These are phyloP conservation scores for Angomonas deanei DNA, from an alignment of 208 protist genomes.

Conservation along the genomic window DNA sequence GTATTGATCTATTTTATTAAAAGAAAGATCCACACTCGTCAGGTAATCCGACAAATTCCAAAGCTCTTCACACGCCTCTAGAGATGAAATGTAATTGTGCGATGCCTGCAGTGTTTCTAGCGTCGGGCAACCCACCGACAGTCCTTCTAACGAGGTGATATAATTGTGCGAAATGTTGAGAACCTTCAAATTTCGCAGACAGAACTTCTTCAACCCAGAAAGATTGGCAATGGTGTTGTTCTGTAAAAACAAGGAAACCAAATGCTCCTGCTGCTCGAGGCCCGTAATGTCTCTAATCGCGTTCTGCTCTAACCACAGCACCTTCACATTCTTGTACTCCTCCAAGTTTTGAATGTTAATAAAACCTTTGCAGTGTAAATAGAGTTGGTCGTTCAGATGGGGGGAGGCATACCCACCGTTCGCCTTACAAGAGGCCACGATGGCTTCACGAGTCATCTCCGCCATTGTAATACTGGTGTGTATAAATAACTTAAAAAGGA, in stretches of 20 bases:
- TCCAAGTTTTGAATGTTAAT: slow-evolving; percentile 82
- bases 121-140: slow-evolving; percentile 39
- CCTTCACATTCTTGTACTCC: slow-evolving; percentile 81
- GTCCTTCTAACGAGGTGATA: slow-evolving; percentile 52
- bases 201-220: slow-evolving; percentile 19
- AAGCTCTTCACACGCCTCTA: slow-evolving; percentile 69
- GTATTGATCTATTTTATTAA: slow-evolving; percentile 77
- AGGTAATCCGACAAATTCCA: slow-evolving; percentile 59
- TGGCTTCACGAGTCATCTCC: slow-evolving; percentile 73
- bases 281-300: slow-evolving; percentile 78
- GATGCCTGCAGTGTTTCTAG: slow-evolving; percentile 70
- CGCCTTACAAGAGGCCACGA: slow-evolving; percentile 78
- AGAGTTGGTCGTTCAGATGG: slow-evolving; percentile 84
- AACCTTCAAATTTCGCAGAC: slow-evolving; percentile 73
- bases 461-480: slow-evolving; percentile 29
- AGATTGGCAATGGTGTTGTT: slow-evolving; percentile 89
- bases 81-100: slow-evolving; percentile 69
- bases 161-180: slow-evolving; percentile 76
- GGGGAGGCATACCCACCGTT: slow-evolving; percentile 85
- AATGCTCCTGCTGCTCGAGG: slow-evolving; percentile 52
- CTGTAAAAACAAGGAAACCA: slow-evolving; percentile 91
- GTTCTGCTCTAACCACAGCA: slow-evolving; percentile 94
- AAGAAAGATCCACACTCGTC: slow-evolving; percentile 89
- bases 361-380: slow-evolving; percentile 92
- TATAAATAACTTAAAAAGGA: slow-evolving; percentile 11